A percentile compares a stretch with the other conserved stretches of the same genome.
Conservation (phyloP, 306 rosid genomes). For the Astragalus glycyphyllos region DNA sequence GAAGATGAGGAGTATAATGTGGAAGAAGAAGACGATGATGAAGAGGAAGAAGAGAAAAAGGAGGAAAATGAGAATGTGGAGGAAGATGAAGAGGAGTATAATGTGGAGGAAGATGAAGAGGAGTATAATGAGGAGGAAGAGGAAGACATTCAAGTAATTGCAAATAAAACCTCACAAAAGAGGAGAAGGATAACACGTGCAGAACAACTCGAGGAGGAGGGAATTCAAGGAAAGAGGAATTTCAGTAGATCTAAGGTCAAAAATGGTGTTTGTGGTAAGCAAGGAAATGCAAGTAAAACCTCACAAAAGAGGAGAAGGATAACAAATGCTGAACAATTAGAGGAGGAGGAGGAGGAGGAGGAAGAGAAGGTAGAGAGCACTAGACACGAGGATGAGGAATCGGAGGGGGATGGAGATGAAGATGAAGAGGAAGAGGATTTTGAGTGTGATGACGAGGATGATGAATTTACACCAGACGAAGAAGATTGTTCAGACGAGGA, state of each 20-base stretch:
- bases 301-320: slow-evolving; percentile 46
- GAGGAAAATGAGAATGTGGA: slow-evolving; percentile 39
- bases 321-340: slow-evolving; percentile 40
- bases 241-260: slow-evolving; percentile 55
- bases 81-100: slow-evolving; percentile 32
- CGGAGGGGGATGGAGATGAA: slow-evolving; percentile 43
- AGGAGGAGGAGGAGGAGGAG: slow-evolving; percentile 33
- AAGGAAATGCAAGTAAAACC: slow-evolving; percentile 38
- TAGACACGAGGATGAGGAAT: slow-evolving; percentile 45
- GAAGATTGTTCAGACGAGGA: slow-evolving; percentile 74
- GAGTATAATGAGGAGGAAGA: slow-evolving; percentile 49
- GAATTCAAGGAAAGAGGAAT: slow-evolving; percentile 43
- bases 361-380: slow-evolving; percentile 40
- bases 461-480: slow-evolving; percentile 73
- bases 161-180: slow-evolving; percentile 42
- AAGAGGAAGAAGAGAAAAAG: slow-evolving; percentile 31
- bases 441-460: slow-evolving; percentile 70
- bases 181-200: slow-evolving; percentile 42
- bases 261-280: slow-evolving; percentile 36
- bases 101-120: slow-evolving; percentile 50
- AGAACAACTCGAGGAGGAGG: slow-evolving; percentile 52
- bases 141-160: slow-evolving; percentile 41
- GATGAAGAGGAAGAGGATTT: slow-evolving; percentile 54
- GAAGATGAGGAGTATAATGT: slow-evolving; percentile 30
- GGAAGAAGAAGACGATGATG: slow-evolving; percentile 43